Percentiles rank a stretch among this genome's conserved stretches.
Conservation (phyloP, 495 filamentous ascomycete species). For the Sabuloglossum arenarium region DNA sequence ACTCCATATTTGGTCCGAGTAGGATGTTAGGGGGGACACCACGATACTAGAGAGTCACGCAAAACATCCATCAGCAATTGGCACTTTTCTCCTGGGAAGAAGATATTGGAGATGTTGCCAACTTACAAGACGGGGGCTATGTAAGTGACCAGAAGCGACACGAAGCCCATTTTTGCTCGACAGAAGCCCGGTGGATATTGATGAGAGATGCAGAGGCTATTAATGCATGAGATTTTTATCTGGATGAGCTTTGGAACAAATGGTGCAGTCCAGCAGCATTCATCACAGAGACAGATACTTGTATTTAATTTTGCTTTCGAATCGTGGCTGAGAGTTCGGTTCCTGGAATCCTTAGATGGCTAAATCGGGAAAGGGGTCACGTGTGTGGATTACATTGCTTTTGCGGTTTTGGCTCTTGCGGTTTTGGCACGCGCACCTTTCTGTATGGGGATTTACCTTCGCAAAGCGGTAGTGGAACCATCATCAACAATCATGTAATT, state of each 20-base stretch:
- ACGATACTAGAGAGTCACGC: slow-evolving; percentile 25
- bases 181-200: not conserved
- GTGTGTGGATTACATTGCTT: not conserved
- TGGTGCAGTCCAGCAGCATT: too few species aligned
- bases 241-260: too few species aligned
- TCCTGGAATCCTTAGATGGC: not conserved
- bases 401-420: too few species aligned
- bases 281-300: too few species aligned
- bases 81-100: not conserved
- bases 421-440: too few species aligned
- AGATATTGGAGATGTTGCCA: not conserved
- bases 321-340: not conserved
- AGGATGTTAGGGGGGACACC: slow-evolving; percentile 66
- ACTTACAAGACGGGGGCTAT: slow-evolving; percentile 7
- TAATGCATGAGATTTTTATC: not conserved
- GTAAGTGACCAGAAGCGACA: slow-evolving; percentile 4
- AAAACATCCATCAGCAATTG: not conserved
- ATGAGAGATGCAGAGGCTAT: not conserved
- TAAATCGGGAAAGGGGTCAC: not conserved
- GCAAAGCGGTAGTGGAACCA: too few species aligned
- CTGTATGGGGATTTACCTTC: too few species aligned
- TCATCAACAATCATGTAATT: too few species aligned
- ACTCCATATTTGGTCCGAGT: slow-evolving; percentile 76
- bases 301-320: too few species aligned
- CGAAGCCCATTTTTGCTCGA: slow-evolving; percentile 3